Base-by-base conservation (phyloP, 495 filamentous ascomycete genomes). In the Cudoniella acicularis region DNA sequence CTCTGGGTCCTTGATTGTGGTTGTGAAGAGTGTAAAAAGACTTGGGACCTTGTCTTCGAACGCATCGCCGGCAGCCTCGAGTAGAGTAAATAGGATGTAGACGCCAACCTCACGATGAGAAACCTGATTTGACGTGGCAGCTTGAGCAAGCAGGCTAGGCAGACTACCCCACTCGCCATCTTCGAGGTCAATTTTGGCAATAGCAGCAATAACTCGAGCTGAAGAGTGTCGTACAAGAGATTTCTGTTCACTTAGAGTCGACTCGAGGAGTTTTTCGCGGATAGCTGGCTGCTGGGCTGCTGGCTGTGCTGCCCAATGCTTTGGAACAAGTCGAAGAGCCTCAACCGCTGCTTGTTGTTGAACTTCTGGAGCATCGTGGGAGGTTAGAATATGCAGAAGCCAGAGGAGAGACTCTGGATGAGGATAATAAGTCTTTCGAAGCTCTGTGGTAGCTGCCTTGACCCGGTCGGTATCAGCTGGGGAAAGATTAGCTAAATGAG, bases 301-400 rank as follows among this genome's bases (percentile, higher is more conserved):
- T 13, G 81, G 72, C 6, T 90, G 67, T 50, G 76, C 59, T 30
- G 64, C 54, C 94, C 94, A 98, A 73, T 96, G 92, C 79, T 91
- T 96, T 60, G 81, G 73, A 18, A 96, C 89, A 25, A 95, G 78
- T 56, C 86, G 82, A 25, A 90, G 79, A 18, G 88, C 86, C 75
- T 97, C 91, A 49, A 98, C 89, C 48, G 94, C 90, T 27, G 95
- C 91, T 54, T 93, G 79, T 75, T 98, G 95, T 54, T 91, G 86
- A 13, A 97, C 77, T 60, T 87, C 81, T 6, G 81, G 63, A 59
- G 87, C 80, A 42, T 85, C 75, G 69, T 96, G 86, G 42, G 84
- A 85, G 25, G 87, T 86, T 55, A 95, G 80, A 63, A 96, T 82
- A 68, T 96, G 91, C 50, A 98, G 79, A 27, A 98, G 87, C 65